Base-by-base conservation (phyloP, 1,284 basidiomycete genomes). In the Erythrobasidium hasegawianum region DNA sequence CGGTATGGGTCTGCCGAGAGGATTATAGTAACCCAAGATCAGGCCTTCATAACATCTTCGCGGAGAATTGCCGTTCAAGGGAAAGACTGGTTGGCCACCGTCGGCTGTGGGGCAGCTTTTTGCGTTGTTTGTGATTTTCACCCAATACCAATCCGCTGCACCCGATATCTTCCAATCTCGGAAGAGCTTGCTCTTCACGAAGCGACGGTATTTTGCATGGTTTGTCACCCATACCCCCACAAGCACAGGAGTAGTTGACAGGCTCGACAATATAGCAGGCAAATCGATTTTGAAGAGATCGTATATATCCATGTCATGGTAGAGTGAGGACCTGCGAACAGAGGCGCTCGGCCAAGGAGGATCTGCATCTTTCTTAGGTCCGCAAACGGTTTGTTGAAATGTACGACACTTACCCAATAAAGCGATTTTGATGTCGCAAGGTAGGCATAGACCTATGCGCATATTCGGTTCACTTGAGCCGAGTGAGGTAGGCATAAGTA, bases 331-430 rank as follows among this genome's bases (percentile, higher is more conserved):
- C 1, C 73, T 60, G 2, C 67, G 33, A 0, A 69, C 73, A 0
- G 70, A 71, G 1, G 69, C 61, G 57, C 73, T 74, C 0, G 71
- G 72, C 73, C 73, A 74, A 7, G 73, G 73, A 2, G 73, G 73
- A 29, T 59, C 57, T 67, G 56, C 9, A 47, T 8, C 22, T 18
- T 14, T 16, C 27, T 10, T 33, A 38, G 16, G 43, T n/a, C n/a
- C n/a, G n/a, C n/a, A n/a, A n/a, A n/a, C n/a, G n/a, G n/a, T n/a
- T n/a, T n/a, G n/a, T n/a, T n/a, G n/a, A n/a, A n/a, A n/a, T n/a
- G n/a, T n/a, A n/a, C n/a, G n/a, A n/a, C n/a, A n/a, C 61, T 11
- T 11, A 64, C 61, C 61, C 4, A 64, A 16, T 11, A 64, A n/a
- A 47, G 56, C 61, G n/a, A 64, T 5, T 16, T 64, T 64, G 61